Conservation (phyloP, 257 asterid species). For the Sherardia arvensis region DNA sequence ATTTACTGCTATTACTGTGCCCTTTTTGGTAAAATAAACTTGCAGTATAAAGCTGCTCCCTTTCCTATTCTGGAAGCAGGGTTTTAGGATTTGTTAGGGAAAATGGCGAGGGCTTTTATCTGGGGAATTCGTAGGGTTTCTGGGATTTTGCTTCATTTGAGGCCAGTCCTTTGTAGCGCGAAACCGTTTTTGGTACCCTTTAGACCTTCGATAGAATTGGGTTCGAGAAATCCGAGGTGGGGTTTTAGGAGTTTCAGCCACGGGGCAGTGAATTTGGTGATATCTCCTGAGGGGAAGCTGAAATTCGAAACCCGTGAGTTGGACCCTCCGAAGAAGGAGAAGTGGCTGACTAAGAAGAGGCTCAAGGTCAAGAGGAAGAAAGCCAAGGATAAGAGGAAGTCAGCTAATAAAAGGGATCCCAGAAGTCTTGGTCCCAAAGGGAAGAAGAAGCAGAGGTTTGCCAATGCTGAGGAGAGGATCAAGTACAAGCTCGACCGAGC, state of each 20-base stretch:
- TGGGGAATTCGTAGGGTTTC: slow-evolving; percentile 22
- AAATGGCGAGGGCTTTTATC: background rate
- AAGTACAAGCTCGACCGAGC: slow-evolving; percentile 55
- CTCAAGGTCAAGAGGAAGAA: slow-evolving; percentile 54
- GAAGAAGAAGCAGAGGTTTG: slow-evolving; percentile 53
- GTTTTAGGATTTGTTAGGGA: background rate
- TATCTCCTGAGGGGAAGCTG: slow-evolving; percentile 66
- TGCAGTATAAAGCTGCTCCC: background rate
- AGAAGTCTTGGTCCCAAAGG: slow-evolving; percentile 67
- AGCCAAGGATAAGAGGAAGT: slow-evolving; percentile 66
- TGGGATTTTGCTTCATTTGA: slow-evolving; percentile 8
- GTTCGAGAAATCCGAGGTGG: slow-evolving; percentile 16
- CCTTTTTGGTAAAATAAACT: background rate
- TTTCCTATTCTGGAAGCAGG: background rate
- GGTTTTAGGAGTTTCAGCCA: slow-evolving; percentile 41
- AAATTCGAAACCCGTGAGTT: slow-evolving; percentile 60
- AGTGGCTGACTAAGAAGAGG: slow-evolving; percentile 74
- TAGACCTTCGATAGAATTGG: slow-evolving; percentile 13
- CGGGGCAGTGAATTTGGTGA: slow-evolving; percentile 56
- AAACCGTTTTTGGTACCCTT: slow-evolving; percentile 17
- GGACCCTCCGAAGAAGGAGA: slow-evolving; percentile 81
- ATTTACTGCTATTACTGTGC: background rate
- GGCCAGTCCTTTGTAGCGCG: slow-evolving; percentile 21
- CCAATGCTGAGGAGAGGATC: slow-evolving; percentile 78
- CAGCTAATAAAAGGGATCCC: slow-evolving; percentile 80